Base-by-base conservation (phyloP, 768 basidiomycete genomes). In the Leccinum barrowsii region DNA sequence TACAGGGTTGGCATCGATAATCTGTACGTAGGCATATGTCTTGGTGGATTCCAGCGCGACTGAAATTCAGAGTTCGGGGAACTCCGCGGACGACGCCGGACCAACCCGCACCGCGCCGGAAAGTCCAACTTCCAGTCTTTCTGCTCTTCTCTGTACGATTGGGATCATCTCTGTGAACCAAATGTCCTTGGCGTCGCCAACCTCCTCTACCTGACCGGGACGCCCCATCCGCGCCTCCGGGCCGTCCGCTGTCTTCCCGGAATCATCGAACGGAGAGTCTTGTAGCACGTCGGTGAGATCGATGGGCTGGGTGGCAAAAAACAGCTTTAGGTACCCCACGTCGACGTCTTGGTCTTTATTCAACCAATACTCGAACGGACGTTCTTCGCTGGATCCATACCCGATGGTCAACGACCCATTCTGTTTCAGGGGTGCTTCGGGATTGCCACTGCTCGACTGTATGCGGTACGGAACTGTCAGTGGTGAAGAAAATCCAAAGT, bases 331-430 rank as follows among this genome's bases (percentile, higher is more conserved):
- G 19, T 51, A 51, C 7, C 50, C 50, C 12, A 51, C 32, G n/a
- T 51, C 50, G 21, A 51, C 32, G 5, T 34, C 22, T 35, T 34
- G 32, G 22, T 22, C 26, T 15, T 21, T 2, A 13, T n/a, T 26
- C 30, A 61, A 50, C 11, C 37, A 57, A 50, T 53, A 57, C 3
- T 2, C 10, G 8, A 62, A 54, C 0, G 50, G 50, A 22, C 24
- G 48, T 26, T 49, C 24, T 3, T 17, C 48, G 2, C 48, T 49
- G 24, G 22, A 24, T 0, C 78, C 78, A 57, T 78, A 78, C 5
- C 80, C 81, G 11, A 81, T 70, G 1, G 74, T 64, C n/a, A 75
- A 55, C 6, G 34, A 48, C 52, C 37, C 51, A 1, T 57, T 28
- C 4, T 15, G 11, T 11, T 57, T 60, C 0, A 67, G 53, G 1